These are phyloP conservation scores for Blastobotrys proliferans DNA, from an alignment of 1,139 yeast species.

Conservation along the genomic window DNA sequence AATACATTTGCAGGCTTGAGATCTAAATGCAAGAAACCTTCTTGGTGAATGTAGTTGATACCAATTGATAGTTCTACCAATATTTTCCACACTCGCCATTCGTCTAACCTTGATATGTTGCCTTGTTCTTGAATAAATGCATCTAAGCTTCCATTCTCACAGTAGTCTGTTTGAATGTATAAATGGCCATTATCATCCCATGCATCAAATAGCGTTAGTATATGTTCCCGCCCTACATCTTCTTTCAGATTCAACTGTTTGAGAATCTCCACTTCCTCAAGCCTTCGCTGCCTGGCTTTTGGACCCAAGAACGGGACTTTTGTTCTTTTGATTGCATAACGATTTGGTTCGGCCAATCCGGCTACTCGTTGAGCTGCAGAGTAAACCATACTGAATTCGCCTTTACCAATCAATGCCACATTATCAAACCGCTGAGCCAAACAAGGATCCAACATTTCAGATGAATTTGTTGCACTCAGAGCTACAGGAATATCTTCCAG, in stretches of 20 bases:
- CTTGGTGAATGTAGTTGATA: slow-evolving; percentile 70
- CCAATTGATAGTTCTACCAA: slow-evolving; percentile 77
- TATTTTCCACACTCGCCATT: slow-evolving; percentile 97
- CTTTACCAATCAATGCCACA: slow-evolving; percentile 69
- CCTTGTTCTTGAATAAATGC: slow-evolving; percentile 78
- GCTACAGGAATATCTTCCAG: not conserved
- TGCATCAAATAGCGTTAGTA: slow-evolving; percentile 74
- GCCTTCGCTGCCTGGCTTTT: slow-evolving; percentile 46
- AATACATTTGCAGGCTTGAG: slow-evolving; percentile 93
- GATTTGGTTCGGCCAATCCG: slow-evolving; percentile 16
- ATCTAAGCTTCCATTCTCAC: slow-evolving; percentile 91
- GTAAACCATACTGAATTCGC: slow-evolving; percentile 86
- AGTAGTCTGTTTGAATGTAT: slow-evolving; percentile 90
- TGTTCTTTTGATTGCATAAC: slow-evolving; percentile 82
- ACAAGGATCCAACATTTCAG: slow-evolving; percentile 44
- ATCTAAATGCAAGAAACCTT: slow-evolving; percentile 77
- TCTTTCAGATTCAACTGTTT: slow-evolving; percentile 42
- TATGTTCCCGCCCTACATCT: slow-evolving; percentile 75
- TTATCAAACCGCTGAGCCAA: slow-evolving; percentile 65
- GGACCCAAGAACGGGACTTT: slow-evolving; percentile 53
- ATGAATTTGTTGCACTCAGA: not conserved
- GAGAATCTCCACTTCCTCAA: slow-evolving; percentile 56
- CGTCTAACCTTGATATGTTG: slow-evolving; percentile 72
- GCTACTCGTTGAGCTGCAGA: slow-evolving; percentile 40
- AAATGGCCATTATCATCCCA: slow-evolving; percentile 77